Conservation (phyloP, 805 yeast genomes). For the Cyberlindnera samutprakarnensis region DNA sequence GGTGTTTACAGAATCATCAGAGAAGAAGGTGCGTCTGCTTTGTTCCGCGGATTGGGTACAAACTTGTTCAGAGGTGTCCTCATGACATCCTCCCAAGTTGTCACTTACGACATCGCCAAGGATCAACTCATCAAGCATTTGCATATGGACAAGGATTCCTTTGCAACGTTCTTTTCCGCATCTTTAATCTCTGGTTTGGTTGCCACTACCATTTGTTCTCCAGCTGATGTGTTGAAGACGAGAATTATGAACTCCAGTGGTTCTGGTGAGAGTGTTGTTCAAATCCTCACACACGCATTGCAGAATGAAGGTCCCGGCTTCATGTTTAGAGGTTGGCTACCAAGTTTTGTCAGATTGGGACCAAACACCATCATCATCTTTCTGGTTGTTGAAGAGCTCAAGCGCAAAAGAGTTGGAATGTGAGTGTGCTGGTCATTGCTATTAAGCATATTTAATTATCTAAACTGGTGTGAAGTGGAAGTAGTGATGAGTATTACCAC, state of each 20-base stretch:
- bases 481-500: too few relatives aligned
- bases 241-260: constrained; percentile 65
- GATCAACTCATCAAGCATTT: constrained; percentile 45
- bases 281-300: constrained; percentile 47
- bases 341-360: constrained; percentile 78
- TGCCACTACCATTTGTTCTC: constrained; percentile 89
- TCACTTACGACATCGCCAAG: constrained; percentile 76
- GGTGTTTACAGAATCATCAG: constrained; percentile 54
- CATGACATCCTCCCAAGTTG: constrained; percentile 90
- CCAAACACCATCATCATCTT: constrained; percentile 73
- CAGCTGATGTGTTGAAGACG: constrained; percentile 87
- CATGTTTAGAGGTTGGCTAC: constrained; percentile 89
- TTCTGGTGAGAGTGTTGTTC: constrained; percentile 37
- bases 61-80: constrained; percentile 73
- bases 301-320: constrained; percentile 67
- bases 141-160: constrained; percentile 48
- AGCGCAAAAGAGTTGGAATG: constrained; percentile 46
- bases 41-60: constrained; percentile 72
- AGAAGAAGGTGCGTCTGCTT: constrained; percentile 52
- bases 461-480: too few relatives aligned
- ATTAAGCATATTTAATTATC: too few relatives aligned
- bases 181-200: constrained; percentile 77
- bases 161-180: constrained; percentile 70
- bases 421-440: constrained; percentile 6
- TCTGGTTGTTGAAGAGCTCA: constrained; percentile 58